Evolutionary conservation across 2,329 filamentous ascomycete species (phyloP), one percentile per base, ranked within the genome.

Genomic region (Mycosphaerella arachidis): DNA sequence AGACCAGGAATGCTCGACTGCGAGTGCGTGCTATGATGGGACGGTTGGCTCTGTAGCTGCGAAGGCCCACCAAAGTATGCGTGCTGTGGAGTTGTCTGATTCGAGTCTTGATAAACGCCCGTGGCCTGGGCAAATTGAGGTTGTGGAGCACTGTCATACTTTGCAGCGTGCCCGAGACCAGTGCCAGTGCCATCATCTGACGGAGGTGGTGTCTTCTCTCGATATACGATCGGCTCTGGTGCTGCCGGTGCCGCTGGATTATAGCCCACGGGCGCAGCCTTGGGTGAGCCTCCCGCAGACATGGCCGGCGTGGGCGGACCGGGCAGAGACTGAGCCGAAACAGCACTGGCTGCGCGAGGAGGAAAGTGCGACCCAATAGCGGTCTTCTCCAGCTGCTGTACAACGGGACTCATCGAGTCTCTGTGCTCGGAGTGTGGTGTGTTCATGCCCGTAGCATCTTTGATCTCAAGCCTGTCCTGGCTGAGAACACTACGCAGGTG

Each of bases 151-250:
- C 58, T 51, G 18, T 79, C 77, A 55, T 79, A 73, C 16, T 69
- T 67, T 27, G 74, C 73, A 10, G 74, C 75, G 13, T 71, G 67
- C 13, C 67, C 68, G 16, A 81, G 70, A 1, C 79, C 79, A 18
- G 76, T 80, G 3, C 79, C 79, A 58, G 70, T 76, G 12, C 80
- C 83, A 43, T 80, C 84, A 67, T 92, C 89, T 35, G 86, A 83
- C 3, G 87, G 88, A 4, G 90, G 85, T 1, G 89, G 90, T 0
- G 90, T 93, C 80, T 92, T 92, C 73, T 92, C 90, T 52, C 90
- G 82, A 72, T 90, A 84, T 20, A 82, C 79, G 55, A 92, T 85
- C 24, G 83, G 80, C 72, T 92, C 89, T 0, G 89, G 88, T 0
- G 88, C 88, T 0, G 88, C 82, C 4, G 90, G 90, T 1, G 89